Percentiles rank a stretch among this genome's conserved stretches.
Evolutionary conservation across 352 stramenopile species (phyloP).

Genomic region (Thraustochytrium striatum): DNA sequence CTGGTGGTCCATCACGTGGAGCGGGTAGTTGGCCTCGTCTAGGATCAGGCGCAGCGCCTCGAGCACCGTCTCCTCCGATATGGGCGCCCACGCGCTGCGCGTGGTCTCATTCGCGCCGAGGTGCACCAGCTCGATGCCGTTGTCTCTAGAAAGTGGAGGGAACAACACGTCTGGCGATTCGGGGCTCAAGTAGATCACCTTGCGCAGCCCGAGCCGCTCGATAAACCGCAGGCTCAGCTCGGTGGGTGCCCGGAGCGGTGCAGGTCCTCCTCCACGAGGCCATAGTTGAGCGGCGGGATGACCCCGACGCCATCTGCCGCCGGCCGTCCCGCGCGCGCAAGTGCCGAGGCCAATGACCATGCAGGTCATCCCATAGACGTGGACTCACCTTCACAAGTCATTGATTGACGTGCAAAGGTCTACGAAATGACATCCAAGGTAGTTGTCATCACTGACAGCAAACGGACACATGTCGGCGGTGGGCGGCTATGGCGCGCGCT

Average conservation of each 20-base stretch:
- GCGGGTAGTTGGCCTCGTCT: slow-evolving; percentile 76
- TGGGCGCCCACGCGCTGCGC: slow-evolving; percentile 62
- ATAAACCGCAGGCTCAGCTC: slow-evolving; percentile 87
- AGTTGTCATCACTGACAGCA: no score
- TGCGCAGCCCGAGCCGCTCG: slow-evolving; percentile 77
- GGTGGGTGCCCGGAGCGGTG: slow-evolving; percentile 81
- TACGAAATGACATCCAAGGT: no score
- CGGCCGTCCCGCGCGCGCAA: not conserved
- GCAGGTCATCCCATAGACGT: no score
- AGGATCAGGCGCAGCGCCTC: slow-evolving; percentile 79
- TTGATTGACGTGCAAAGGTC: no score
- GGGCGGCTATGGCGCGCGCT: no score
- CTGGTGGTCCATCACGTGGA: slow-evolving; percentile 82
- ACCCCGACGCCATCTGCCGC: slow-evolving; percentile 60
- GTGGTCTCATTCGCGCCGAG: slow-evolving; percentile 74
- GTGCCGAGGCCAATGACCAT: not conserved
- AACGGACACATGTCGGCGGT: no score
- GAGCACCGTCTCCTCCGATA: slow-evolving; percentile 80
- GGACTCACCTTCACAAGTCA: no score
- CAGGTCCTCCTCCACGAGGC: slow-evolving; percentile 82
- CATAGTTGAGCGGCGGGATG: slow-evolving; percentile 85
- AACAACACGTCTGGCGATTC: slow-evolving; percentile 70
- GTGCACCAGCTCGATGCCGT: slow-evolving; percentile 78
- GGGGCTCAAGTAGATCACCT: slow-evolving; percentile 81
- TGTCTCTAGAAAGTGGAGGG: slow-evolving; percentile 78